Base-by-base conservation (phyloP, 257 asterid genomes). In the Forsythia suspensa region DNA sequence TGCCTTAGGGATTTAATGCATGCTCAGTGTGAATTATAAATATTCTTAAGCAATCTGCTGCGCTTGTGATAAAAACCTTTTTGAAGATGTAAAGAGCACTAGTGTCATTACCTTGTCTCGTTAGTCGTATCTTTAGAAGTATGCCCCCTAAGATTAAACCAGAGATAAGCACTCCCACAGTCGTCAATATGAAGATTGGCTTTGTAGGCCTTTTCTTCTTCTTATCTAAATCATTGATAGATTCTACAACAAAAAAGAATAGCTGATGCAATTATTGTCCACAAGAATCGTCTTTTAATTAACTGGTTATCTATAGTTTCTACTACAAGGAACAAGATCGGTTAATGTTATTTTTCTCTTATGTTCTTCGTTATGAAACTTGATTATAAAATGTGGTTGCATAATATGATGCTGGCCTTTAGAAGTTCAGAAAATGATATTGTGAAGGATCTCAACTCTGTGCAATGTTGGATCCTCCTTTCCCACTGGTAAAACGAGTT, bases 91-190 rank as follows among this genome's bases (percentile, higher is more conserved):
- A 48, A 5, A 12, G 57, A 48, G 57, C 36, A 43, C 3, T 37
- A 69, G 43, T 36, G 37, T 21, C 40, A 29, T 61, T 46, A 81
- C 84, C 65, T 71, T 36, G 61, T 36, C 24, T 71, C 69, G 4
- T 61, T 68, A 36, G 71, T 67, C 80, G 61, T 76, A 36, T 72
- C 29, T 20, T 48, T 48, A 12, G 74, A 39, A 37, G 44, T 18
- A 74, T 57, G 66, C 8, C 63, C 70, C 81, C 63, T 29, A 29
- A 73, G 51, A 72, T 44, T 20, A 76, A 55, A 70, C 71, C 15
- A 74, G 63, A 70, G 55, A 71, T 13, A 71, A 77, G 37, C 57
- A 68, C 46, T 12, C 29, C 41, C 0, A 44, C 42, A 34, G 67
- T 65, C 42, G 73, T 40, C 61, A 76, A 38, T 70, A 51, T 34